Percentiles rank a stretch among this genome's conserved stretches.
Evolutionary conservation across 1,139 yeast species (phyloP).

Genomic region (Geotrichum carabidarum): DNA sequence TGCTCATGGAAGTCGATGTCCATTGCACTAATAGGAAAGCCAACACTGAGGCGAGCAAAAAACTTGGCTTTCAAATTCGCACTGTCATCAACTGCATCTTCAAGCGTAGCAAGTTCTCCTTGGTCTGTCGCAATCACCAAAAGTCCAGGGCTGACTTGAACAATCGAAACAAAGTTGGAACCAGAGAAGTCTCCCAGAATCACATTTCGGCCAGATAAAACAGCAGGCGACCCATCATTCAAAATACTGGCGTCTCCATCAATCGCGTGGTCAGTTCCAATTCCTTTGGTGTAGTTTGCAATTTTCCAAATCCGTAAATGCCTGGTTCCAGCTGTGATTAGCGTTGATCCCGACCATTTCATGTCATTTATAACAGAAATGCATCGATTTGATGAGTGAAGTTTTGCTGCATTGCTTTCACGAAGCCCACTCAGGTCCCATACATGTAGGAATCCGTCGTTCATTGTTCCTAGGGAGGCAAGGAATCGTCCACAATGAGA

Average conservation of each 20-base stretch:
- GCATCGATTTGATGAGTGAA: conserved; percentile 53
- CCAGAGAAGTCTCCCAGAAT: conserved; percentile 48
- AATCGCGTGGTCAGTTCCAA: not conserved
- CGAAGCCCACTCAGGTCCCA: conserved; percentile 44
- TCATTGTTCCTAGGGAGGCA: conserved; percentile 57
- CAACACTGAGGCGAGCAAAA: conserved; percentile 20
- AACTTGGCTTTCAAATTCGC: conserved; percentile 22
- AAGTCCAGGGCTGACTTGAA: conserved; percentile 35
- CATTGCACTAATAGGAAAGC: conserved; percentile 23
- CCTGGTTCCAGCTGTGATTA: conserved; percentile 55
- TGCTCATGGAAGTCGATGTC: conserved; percentile 28
- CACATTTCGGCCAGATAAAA: conserved; percentile 55
- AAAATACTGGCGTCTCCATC: conserved; percentile 18
- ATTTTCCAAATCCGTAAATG: conserved; percentile 58
- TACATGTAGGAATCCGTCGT: conserved; percentile 60
- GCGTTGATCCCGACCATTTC: conserved; percentile 47
- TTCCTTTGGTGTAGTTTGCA: not conserved
- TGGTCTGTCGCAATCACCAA: conserved; percentile 44
- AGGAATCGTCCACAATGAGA: conserved; percentile 53
- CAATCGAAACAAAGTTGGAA: conserved; percentile 45
- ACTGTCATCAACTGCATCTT: conserved; percentile 15
- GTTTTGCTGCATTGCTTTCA: conserved; percentile 26
- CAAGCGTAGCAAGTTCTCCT: conserved; percentile 39
- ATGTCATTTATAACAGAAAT: conserved; percentile 52
- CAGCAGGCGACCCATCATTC: conserved; percentile 31